Percentiles rank a stretch among this genome's conserved stretches.
These are phyloP conservation scores for Eutypella sp. DNA, from an alignment of 2,329 filamentous ascomycete species.

Conservation along the genomic window DNA sequence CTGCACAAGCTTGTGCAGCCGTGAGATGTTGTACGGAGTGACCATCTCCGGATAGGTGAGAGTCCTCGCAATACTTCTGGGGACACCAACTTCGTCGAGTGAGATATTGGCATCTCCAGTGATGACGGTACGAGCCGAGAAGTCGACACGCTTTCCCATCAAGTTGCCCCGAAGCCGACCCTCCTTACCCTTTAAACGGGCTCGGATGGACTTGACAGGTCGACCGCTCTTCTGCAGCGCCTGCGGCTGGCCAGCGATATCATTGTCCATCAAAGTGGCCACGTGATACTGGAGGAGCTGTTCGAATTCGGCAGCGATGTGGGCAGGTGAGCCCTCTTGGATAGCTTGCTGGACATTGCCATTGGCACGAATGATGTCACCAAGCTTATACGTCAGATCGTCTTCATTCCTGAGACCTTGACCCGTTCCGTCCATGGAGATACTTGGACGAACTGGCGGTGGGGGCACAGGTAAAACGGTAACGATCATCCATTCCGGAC, in stretches of 20 bases:
- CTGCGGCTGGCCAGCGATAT: conserved; percentile 91
- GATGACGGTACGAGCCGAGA: conserved; percentile 98
- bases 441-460: conserved; percentile 91
- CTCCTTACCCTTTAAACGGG: conserved; percentile 97
- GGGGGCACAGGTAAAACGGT: conserved; percentile 93
- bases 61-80: conserved; percentile 84
- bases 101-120: conserved; percentile 97
- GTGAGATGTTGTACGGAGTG: conserved; percentile 95
- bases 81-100: conserved; percentile 94
- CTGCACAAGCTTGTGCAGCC: conserved; percentile 80
- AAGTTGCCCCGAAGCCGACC: conserved; percentile 95
- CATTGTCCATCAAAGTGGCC: conserved; percentile 99
- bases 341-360: conserved; percentile 89
- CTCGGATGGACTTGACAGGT: conserved; percentile 93
- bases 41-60: conserved; percentile 97
- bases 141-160: conserved; percentile 99
- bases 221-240: conserved; percentile 95
- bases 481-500: conserved; percentile 97
- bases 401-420: conserved; percentile 94
- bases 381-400: conserved; percentile 98
- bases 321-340: conserved; percentile 83
- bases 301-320: conserved; percentile 89
- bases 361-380: conserved; percentile 97
- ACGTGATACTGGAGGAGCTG: conserved; percentile 93
- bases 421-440: conserved; percentile 91